phyloP scores from a whole-genome alignment of 1,284 basidiomycete genomes.

The Boletus albobrunnescens region DNA sequence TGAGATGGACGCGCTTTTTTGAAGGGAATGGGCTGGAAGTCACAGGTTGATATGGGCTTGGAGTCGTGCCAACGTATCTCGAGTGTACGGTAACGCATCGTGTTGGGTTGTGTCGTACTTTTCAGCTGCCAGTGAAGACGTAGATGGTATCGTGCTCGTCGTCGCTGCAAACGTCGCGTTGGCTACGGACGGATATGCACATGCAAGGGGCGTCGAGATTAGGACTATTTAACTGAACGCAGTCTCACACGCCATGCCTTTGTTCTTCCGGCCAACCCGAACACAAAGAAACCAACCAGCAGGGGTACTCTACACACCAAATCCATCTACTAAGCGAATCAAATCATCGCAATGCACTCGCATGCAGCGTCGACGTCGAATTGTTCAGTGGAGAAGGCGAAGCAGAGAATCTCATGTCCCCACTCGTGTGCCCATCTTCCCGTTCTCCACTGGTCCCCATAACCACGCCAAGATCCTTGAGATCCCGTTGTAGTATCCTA shows the following conservation, averaged over 20 bases:
- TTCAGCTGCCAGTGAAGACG: not conserved
- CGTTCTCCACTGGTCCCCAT: constrained; percentile 46
- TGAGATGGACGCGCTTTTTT: constrained; percentile 71
- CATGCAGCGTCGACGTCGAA: constrained; percentile 34
- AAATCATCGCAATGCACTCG: constrained; percentile 35
- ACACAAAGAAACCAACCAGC: too few species aligned
- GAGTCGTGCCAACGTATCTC: constrained; percentile 94
- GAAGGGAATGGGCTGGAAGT: constrained; percentile 80
- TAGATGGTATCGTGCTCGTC: constrained; percentile 8
- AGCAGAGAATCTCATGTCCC: constrained; percentile 24
- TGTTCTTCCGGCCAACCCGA: constrained; percentile 9
- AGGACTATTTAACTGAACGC: constrained; percentile 5
- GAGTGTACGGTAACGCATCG: constrained; percentile 78
- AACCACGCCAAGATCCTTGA: constrained; percentile 72
- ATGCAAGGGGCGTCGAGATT: constrained; percentile 12
- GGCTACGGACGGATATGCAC: constrained; percentile 7
- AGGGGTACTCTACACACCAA: constrained; percentile 10
- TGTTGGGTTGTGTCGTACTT: constrained; percentile 11
- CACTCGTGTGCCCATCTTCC: constrained; percentile 27
- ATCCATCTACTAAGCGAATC: constrained; percentile 3
- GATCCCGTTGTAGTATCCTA: constrained; percentile 62
- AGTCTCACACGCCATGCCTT: constrained; percentile 25
- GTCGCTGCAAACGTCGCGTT: constrained; percentile 3
- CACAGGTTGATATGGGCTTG: constrained; percentile 91
- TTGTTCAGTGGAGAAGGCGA: constrained; percentile 27